Evolutionary conservation across 495 filamentous ascomycete species (phyloP), one percentile per base, ranked within the genome.

Genomic region (Aspergillus carlsbadensis): DNA sequence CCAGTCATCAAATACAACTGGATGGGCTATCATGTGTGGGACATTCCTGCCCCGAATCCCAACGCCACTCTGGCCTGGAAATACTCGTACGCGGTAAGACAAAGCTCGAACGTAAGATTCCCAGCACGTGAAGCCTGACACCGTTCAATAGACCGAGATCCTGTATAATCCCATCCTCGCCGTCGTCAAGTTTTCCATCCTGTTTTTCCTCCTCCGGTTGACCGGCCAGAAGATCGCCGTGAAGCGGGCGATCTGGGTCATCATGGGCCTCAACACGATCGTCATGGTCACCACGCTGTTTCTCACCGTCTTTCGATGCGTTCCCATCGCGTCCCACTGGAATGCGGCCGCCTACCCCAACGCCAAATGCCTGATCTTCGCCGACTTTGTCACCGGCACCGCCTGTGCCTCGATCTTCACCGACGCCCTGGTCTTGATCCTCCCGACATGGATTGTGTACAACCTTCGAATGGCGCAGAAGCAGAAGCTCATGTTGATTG

Each of bases 111-210:
- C n/a, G n/a, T n/a, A n/a, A n/a, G n/a, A n/a, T n/a, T n/a, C n/a
- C n/a, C n/a, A n/a, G n/a, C n/a, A n/a, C n/a, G n/a, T n/a, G n/a
- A n/a, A n/a, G n/a, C n/a, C n/a, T n/a, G n/a, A n/a, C n/a, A n/a
- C n/a, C n/a, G n/a, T n/a, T n/a, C n/a, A 2, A 72, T 75, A 14
- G 73, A 81, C 15, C 7, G 79, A 85, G 56, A 70, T 84, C 33
- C 64, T 85, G 10, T 86, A 86, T 62, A 83, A 85, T 52, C 82
- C 81, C 0, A 80, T 86, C 47, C 69, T 87, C 26, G 76, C 81
- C 10, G 65, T 82, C 18, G 77, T 82, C 60, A 84, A 85, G 58
- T 71, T 74, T 2, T 81, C 78, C 2, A 71, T 79, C 55, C 72
- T 81, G 20, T 33, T 76, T 52, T 78, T 81, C 56, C 70, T 80